Base-by-base conservation (phyloP, 139 green algal species). In the Haematococcus lacustris region DNA sequence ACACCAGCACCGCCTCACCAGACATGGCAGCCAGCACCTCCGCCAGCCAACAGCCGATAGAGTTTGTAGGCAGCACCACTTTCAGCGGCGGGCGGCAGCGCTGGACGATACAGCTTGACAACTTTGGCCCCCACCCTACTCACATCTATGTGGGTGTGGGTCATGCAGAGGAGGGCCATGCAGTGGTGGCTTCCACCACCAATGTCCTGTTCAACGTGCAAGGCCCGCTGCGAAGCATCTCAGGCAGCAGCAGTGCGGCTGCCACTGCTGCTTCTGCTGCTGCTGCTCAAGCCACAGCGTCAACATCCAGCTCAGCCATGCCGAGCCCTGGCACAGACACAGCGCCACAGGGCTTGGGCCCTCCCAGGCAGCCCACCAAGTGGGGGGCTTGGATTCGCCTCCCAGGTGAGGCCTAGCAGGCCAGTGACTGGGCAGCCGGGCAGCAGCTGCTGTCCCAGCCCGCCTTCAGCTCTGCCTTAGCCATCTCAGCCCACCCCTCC, bases 51-150 rank as follows among this genome's bases (percentile, higher is more conserved):
- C 5, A 26, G 37, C 64, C 50, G 64, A 65, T 73, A 0, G 84
- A 89, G 23, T 83, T 86, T 37, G 71, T 82, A 1, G 84, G 84
- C 21, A 83, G 78, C 7, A 79, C 80, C 1, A 78, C 73, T 32
- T 86, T 89, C 59, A 78, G 71, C 1, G 65, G 59, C 28, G 74
- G 76, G 9, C 71, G 80, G 23, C 80, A 89, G 64, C 71, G 84
- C 17, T 89, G 84, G 84, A 89, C 84, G 5, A 76, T 89, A 69
- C 84, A 86, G 80, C 78, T 89, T 30, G 84, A 89, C 68, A 89
- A 89, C 72, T 78, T 81, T 57, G 74, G 78, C 21, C 51, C 78
- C 39, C 33, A 60, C 17, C 76, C 84, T 0, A 81, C 78, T 1
- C 74, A 89, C 50, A 82, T 89, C 28, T 86, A 80, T 74, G 78